Percentiles rank a stretch among this genome's conserved stretches.
Conservation (phyloP, 257 asterid species). For the Asclepias syriaca region DNA sequence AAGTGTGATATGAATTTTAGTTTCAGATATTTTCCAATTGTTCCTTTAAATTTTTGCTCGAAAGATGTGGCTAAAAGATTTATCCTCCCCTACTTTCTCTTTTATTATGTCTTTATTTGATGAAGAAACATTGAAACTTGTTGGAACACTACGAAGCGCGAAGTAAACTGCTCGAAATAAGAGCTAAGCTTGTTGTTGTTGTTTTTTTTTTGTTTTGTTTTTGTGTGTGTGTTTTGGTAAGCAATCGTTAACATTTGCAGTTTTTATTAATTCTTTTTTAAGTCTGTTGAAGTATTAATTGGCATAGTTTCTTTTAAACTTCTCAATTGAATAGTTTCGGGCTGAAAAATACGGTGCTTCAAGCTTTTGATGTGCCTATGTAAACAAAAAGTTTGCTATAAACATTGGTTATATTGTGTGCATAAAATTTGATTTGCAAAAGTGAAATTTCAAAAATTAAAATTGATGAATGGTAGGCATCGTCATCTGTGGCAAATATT, state of each 20-base stretch:
- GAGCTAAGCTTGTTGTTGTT: background rate
- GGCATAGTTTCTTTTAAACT: background rate
- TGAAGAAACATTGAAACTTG: background rate
- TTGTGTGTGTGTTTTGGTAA: no score
- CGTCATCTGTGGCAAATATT: slow-evolving; percentile 93
- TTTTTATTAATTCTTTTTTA: background rate
- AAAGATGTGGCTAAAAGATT: background rate
- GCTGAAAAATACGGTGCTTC: background rate
- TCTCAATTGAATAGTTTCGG: background rate
- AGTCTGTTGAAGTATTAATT: background rate
- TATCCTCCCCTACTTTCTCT: background rate
- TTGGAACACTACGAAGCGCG: background rate
- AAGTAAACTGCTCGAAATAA: background rate
- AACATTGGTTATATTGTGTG: background rate
- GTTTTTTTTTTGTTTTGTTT: no score
- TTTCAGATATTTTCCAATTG: background rate
- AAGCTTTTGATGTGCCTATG: background rate
- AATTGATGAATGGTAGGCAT: slow-evolving; percentile 44
- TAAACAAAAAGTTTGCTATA: background rate
- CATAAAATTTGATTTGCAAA: background rate
- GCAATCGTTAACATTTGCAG: background rate
- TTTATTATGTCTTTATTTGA: background rate
- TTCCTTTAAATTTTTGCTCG: background rate
- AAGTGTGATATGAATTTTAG: background rate
- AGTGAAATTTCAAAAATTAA: background rate